A percentile compares a stretch with the other conserved stretches of the same genome.
These are phyloP conservation scores for Lophium mytilinum DNA, from an alignment of 495 filamentous ascomycete species.

Conservation along the genomic window DNA sequence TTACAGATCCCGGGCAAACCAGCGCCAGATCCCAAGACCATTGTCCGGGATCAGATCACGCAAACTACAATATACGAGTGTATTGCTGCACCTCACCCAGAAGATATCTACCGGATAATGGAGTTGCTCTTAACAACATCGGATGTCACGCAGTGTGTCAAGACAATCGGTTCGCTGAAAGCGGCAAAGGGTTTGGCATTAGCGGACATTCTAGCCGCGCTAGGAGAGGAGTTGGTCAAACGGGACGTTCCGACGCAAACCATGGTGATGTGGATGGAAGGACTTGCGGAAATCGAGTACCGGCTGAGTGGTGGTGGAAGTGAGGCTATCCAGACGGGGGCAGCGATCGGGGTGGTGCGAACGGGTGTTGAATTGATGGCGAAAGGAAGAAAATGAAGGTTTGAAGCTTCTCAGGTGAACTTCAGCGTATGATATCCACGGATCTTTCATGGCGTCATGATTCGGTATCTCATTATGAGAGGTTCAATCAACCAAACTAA, in stretches of 20 bases:
- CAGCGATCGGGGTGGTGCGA: constrained; percentile 80
- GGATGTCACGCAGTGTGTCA: constrained; percentile 79
- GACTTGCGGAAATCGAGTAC: constrained; percentile 87
- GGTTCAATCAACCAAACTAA: too few species aligned
- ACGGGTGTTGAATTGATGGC: constrained; percentile 73
- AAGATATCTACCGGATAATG: constrained; percentile 77
- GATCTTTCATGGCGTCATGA: too few species aligned
- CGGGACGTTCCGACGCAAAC: constrained; percentile 81
- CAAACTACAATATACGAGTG: constrained; percentile 92
- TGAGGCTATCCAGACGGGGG: constrained; percentile 88
- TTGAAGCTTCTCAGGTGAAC: background rate
- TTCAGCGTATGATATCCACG: too few species aligned
- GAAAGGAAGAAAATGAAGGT: constrained; percentile 24
- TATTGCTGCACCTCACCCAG: constrained; percentile 88
- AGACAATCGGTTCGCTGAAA: constrained; percentile 81
- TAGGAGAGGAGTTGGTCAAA: constrained; percentile 72
- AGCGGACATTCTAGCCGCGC: constrained; percentile 81
- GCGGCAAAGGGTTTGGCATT: constrained; percentile 78
- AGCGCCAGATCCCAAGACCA: constrained; percentile 37
- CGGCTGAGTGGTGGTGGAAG: constrained; percentile 79
- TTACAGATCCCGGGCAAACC: constrained; percentile 41
- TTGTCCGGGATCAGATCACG: constrained; percentile 75
- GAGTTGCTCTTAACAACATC: constrained; percentile 71
- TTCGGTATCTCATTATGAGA: too few species aligned
- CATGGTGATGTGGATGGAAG: constrained; percentile 84